phyloP scores from a whole-genome alignment of 257 asterid genomes.

The Forsythia viridissima region DNA sequence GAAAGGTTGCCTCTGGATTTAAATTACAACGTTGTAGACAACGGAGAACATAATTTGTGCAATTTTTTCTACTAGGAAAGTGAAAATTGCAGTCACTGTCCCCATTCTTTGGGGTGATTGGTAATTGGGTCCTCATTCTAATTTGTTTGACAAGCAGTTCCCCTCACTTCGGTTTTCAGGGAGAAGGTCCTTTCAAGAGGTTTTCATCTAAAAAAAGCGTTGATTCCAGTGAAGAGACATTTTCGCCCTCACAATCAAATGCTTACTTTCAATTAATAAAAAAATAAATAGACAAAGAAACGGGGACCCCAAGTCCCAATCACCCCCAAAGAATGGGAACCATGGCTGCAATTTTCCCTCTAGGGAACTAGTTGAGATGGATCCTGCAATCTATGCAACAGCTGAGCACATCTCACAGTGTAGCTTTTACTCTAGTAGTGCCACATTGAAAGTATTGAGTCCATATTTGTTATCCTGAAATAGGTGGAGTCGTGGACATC shows the following conservation, averaged over 20 bases:
- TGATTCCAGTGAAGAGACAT: background rate
- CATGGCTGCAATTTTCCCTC: background rate
- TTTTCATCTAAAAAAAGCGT: background rate
- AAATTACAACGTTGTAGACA: background rate
- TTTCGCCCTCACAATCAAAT: background rate
- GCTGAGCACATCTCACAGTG: background rate
- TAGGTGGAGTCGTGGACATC: background rate
- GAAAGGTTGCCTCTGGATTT: background rate
- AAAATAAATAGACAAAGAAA: background rate
- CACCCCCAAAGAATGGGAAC: background rate
- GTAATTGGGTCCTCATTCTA: background rate
- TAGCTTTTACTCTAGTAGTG: background rate
- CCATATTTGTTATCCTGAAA: background rate
- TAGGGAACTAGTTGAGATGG: slow-evolving; percentile 2
- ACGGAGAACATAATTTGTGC: background rate
- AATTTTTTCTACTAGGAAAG: background rate
- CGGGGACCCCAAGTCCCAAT: background rate
- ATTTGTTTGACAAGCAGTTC: background rate
- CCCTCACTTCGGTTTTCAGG: background rate
- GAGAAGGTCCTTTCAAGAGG: background rate
- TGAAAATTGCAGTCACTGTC: background rate
- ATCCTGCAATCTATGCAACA: background rate
- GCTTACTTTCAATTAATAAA: background rate
- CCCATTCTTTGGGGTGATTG: background rate
- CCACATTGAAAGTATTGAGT: background rate